phyloP scores from a whole-genome alignment of 495 filamentous ascomycete species.

The Tuber aestivum region DNA sequence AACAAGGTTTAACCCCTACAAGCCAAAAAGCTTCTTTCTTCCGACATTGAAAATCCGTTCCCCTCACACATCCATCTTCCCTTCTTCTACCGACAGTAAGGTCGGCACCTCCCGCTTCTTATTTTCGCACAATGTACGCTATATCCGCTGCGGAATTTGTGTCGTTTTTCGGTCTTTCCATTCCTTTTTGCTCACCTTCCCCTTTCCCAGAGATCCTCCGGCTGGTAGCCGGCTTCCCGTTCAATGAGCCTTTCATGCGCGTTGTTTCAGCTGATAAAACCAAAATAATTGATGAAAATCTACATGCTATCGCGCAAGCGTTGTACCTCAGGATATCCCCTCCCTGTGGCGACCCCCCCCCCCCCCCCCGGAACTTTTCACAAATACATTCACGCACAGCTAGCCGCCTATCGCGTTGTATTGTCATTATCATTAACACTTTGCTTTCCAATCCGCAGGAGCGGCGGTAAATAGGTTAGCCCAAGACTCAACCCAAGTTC shows the following conservation, averaged over 20 bases:
- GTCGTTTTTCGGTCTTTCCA: not conserved
- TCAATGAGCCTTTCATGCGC: not conserved
- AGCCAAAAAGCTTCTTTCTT: conserved; percentile 2
- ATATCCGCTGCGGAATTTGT: not conserved
- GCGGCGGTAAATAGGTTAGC: not conserved
- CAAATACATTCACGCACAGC: not conserved
- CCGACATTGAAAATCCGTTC: not conserved
- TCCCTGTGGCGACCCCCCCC: not conserved
- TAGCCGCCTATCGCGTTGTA: not conserved
- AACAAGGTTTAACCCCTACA: not conserved
- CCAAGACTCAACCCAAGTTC: not conserved
- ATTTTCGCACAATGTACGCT: not conserved
- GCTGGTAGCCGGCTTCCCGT: not conserved
- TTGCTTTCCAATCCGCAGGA: not conserved
- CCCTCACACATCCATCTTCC: not conserved
- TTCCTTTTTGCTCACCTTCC: not conserved
- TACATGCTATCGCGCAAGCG: not conserved
- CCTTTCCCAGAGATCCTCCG: not conserved
- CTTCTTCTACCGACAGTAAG: not conserved
- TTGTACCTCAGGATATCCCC: not conserved
- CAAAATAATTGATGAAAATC: not conserved
- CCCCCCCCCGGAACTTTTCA: not conserved
- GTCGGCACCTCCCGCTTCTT: not conserved
- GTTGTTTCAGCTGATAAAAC: not conserved
- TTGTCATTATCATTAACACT: not conserved